Evolutionary conservation across 73 alveolate genomes (phyloP).

Genomic region (Paramecium sonneborni): DNA sequence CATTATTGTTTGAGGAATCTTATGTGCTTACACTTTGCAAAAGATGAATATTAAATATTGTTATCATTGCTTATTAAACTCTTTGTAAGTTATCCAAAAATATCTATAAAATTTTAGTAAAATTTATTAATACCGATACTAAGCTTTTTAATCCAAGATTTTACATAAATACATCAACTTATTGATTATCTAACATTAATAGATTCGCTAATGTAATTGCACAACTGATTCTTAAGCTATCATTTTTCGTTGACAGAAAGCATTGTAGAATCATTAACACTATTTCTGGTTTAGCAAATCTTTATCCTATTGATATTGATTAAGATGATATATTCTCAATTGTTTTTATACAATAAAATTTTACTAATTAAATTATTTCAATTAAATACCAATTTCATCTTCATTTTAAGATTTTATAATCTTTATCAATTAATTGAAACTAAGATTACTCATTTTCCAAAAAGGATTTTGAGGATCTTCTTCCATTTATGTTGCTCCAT

Average conservation of each 20-base stretch:
- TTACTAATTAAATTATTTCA: slow-evolving; percentile 68
- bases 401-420: slow-evolving; percentile 75
- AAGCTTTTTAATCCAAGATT: slow-evolving; percentile 67
- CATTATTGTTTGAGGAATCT: slow-evolving; percentile 64
- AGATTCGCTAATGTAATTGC: slow-evolving; percentile 81
- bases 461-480: slow-evolving; percentile 94
- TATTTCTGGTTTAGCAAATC: slow-evolving; percentile 82
- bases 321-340: slow-evolving; percentile 93
- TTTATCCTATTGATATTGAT: slow-evolving; percentile 76
- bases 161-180: slow-evolving; percentile 71
- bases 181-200: slow-evolving; percentile 70
- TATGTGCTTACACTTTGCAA: slow-evolving; percentile 60
- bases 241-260: slow-evolving; percentile 70
- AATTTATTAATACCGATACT: background rate
- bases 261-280: slow-evolving; percentile 65
- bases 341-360: slow-evolving; percentile 95
- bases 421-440: slow-evolving; percentile 76
- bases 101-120: slow-evolving; percentile 46
- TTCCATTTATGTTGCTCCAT: slow-evolving; percentile 98
- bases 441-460: slow-evolving; percentile 87
- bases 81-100: slow-evolving; percentile 76
- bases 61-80: slow-evolving; percentile 81
- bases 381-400: slow-evolving; percentile 72
- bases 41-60: slow-evolving; percentile 75
- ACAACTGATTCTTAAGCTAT: slow-evolving; percentile 74